phyloP scores from a whole-genome alignment of 331 rosid species.

The Acacia pycnantha region DNA sequence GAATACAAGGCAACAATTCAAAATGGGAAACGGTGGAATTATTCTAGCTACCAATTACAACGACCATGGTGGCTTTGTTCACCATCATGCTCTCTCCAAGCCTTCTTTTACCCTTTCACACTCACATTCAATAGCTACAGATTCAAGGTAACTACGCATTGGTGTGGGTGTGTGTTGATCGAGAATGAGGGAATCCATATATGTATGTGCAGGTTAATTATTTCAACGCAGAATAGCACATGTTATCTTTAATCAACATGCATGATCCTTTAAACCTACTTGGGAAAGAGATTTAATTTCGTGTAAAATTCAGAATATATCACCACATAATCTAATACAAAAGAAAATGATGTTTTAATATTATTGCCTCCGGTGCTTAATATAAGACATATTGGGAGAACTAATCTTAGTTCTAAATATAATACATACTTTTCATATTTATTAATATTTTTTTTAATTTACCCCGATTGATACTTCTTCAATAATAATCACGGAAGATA shows the following conservation, averaged over 20 bases:
- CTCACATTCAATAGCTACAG: constrained; percentile 28
- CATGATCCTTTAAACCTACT: neutral
- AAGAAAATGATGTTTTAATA: neutral
- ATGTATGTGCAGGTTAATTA: neutral
- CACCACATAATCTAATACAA: neutral
- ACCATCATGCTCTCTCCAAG: constrained; percentile 27
- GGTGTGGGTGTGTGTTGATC: neutral
- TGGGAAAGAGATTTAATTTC: neutral
- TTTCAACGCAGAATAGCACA: neutral
- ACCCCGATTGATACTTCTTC: too few relatives aligned
- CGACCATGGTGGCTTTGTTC: constrained; percentile 2
- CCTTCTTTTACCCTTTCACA: constrained; percentile 26
- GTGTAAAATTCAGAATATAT: neutral
- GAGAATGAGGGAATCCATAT: neutral
- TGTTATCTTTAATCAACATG: neutral
- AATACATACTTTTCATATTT: too few relatives aligned
- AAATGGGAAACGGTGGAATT: constrained; percentile 64
- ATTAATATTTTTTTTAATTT: too few relatives aligned
- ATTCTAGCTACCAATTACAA: constrained; percentile 35
- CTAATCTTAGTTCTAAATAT: too few relatives aligned
- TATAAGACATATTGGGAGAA: too few relatives aligned
- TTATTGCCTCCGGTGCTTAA: too few relatives aligned
- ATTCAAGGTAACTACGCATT: constrained; percentile 46
- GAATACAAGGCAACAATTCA: constrained; percentile 54
- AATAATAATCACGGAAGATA: too few relatives aligned